phyloP scores from a whole-genome alignment of 345 rosid genomes.

The Aegle marmelos region DNA sequence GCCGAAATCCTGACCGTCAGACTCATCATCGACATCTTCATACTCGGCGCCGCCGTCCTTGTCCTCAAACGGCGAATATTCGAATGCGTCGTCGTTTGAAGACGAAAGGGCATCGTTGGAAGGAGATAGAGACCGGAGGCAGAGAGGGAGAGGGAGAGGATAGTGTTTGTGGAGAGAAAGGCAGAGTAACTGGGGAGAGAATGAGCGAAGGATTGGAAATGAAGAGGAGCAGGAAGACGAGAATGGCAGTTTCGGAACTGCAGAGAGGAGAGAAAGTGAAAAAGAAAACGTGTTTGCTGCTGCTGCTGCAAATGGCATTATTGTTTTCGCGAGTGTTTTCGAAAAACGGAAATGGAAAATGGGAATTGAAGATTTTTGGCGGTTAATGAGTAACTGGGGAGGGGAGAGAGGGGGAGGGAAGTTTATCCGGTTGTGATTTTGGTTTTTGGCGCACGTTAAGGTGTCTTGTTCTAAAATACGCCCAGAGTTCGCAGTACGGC shows the following conservation, averaged over 20 bases:
- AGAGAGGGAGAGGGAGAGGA: slow-evolving; percentile 5
- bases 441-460: no score
- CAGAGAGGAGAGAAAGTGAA: not conserved
- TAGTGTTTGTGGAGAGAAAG: slow-evolving; percentile 17
- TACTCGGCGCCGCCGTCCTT: slow-evolving; percentile 8
- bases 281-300: no score
- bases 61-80: slow-evolving; percentile 12
- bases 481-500: no score
- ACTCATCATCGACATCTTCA: slow-evolving; percentile 19
- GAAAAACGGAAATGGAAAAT: no score
- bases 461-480: no score
- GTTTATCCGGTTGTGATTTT: no score
- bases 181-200: slow-evolving; percentile 23
- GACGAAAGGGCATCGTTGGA: slow-evolving; percentile 9
- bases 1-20: slow-evolving; percentile 20
- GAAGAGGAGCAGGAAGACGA: not conserved
- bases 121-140: slow-evolving; percentile 20
- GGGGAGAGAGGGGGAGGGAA: no score
- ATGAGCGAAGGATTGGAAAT: slow-evolving; percentile 6
- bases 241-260: slow-evolving; percentile 1
- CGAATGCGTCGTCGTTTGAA: slow-evolving; percentile 17
- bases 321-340: no score
- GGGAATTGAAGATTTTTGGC: no score
- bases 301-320: no score
- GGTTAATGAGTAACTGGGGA: no score